A percentile compares a stretch with the other conserved stretches of the same genome.
phyloP scores from a whole-genome alignment of 2,329 filamentous ascomycete species.

The Aspergillus ustus region DNA sequence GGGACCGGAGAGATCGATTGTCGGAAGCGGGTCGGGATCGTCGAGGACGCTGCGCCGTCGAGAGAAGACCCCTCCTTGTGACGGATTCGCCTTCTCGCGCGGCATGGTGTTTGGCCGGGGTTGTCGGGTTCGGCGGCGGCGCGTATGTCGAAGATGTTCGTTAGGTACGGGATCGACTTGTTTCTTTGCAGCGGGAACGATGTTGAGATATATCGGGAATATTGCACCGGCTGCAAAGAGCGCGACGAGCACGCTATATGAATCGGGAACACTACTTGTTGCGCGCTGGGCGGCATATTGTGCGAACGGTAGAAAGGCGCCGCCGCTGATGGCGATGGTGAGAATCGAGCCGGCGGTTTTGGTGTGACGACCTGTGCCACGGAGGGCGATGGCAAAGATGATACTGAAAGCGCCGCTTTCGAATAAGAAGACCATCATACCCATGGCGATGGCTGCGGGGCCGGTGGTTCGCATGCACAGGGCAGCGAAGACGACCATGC shows the following conservation, averaged over 20 bases:
- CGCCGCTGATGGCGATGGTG: conserved; percentile 59
- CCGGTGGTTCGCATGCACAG: conserved; percentile 57
- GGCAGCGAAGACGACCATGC: conserved; percentile 56
- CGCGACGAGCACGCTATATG: conserved; percentile 59
- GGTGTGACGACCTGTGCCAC: conserved; percentile 62
- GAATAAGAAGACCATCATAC: conserved; percentile 61
- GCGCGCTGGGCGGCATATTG: conserved; percentile 51
- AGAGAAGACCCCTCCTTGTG: conserved; percentile 35
- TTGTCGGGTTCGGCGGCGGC: conserved; percentile 24
- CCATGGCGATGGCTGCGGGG: conserved; percentile 50
- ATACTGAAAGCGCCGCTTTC: conserved; percentile 65
- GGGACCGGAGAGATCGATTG: conserved; percentile 18
- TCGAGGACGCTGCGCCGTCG: conserved; percentile 33
- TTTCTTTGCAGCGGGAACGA: conserved; percentile 51
- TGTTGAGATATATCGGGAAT: conserved; percentile 60
- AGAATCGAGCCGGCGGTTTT: conserved; percentile 61
- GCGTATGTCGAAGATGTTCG: conserved; percentile 38
- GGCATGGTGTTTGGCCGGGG: conserved; percentile 15
- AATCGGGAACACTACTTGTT: conserved; percentile 48
- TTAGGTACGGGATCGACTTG: conserved; percentile 57
- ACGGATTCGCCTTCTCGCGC: conserved; percentile 36
- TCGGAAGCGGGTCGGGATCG: conserved; percentile 27
- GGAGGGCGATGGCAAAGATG: conserved; percentile 62
- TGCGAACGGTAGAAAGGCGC: conserved; percentile 60
- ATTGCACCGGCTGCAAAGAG: conserved; percentile 56